Conservation (phyloP, 2,329 filamentous ascomycete species). For the Fusarium chaquense region DNA sequence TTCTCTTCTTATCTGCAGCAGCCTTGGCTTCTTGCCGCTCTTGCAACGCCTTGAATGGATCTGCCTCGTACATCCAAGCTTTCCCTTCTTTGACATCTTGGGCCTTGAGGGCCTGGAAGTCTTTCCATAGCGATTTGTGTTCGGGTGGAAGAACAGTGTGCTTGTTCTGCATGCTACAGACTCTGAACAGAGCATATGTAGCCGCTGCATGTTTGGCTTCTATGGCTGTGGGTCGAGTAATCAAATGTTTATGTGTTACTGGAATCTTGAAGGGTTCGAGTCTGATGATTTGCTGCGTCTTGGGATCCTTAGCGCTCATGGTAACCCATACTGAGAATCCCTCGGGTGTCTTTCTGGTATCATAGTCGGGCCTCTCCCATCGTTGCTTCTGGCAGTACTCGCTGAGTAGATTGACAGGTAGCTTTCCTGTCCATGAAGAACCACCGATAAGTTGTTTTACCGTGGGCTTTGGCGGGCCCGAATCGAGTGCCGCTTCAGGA, state of each 20-base stretch:
- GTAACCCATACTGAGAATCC: conserved; percentile 86
- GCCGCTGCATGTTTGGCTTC: conserved; percentile 95
- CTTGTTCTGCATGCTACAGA: conserved; percentile 95
- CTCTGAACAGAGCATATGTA: conserved; percentile 88
- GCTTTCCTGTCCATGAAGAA: conserved; percentile 95
- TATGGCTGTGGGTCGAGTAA: conserved; percentile 80
- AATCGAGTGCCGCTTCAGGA: conserved; percentile 52
- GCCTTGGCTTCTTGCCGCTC: conserved; percentile 84
- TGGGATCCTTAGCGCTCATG: conserved; percentile 78
- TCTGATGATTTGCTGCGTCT: conserved; percentile 81
- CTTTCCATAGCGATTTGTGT: conserved; percentile 91
- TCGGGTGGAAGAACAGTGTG: conserved; percentile 94
- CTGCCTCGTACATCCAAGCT: conserved; percentile 93
- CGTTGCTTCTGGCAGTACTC: conserved; percentile 97
- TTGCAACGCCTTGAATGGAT: conserved; percentile 85
- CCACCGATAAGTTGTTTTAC: conserved; percentile 89
- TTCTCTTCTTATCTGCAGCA: conserved; percentile 81
- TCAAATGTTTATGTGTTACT: conserved; percentile 78
- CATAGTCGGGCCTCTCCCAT: conserved; percentile 95
- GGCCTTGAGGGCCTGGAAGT: conserved; percentile 85
- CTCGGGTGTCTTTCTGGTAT: conserved; percentile 78
- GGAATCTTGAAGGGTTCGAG: conserved; percentile 88
- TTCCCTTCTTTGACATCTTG: conserved; percentile 81
- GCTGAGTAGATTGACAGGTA: conserved; percentile 91
- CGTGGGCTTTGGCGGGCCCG: conserved; percentile 69